Conservation (phyloP, 2,329 filamentous ascomycete species). For the Aurifilum marmelostoma region DNA sequence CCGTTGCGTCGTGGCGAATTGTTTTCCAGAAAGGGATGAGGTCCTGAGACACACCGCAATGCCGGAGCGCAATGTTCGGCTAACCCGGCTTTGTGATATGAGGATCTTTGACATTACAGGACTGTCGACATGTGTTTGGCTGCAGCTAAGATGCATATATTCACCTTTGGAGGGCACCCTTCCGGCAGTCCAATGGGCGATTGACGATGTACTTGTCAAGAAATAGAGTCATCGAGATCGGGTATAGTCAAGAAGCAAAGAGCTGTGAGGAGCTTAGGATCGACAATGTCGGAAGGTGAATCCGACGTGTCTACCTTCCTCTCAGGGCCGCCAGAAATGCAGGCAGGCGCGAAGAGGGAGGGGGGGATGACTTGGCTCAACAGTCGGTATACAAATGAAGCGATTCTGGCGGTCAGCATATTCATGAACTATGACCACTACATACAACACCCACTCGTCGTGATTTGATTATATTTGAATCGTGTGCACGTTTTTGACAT, state of each 20-base stretch:
- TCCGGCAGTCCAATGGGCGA: not conserved
- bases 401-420: slow-evolving; percentile 14
- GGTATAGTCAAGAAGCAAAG: not conserved
- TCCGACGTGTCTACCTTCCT: slow-evolving; percentile 8
- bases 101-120: not conserved
- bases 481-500: slow-evolving; percentile 21
- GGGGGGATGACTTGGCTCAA: not conserved
- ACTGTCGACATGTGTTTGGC: not conserved
- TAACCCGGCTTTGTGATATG: not conserved
- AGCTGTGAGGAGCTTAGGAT: not conserved
- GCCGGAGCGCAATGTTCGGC: not conserved
- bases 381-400: not conserved
- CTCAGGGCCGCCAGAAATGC: not conserved
- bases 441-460: not conserved
- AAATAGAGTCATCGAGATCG: not conserved
- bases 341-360: not conserved
- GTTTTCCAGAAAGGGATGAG: not conserved
- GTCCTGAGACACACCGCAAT: not conserved
- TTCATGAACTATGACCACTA: not conserved
- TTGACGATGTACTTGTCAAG: not conserved
- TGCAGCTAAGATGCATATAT: not conserved
- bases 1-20: not conserved
- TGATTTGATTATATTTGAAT: slow-evolving; percentile 17
- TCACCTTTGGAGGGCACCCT: not conserved
- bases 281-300: slow-evolving; percentile 2